Conservation (phyloP, 129 eudicot species). For the Apium graveolens region DNA sequence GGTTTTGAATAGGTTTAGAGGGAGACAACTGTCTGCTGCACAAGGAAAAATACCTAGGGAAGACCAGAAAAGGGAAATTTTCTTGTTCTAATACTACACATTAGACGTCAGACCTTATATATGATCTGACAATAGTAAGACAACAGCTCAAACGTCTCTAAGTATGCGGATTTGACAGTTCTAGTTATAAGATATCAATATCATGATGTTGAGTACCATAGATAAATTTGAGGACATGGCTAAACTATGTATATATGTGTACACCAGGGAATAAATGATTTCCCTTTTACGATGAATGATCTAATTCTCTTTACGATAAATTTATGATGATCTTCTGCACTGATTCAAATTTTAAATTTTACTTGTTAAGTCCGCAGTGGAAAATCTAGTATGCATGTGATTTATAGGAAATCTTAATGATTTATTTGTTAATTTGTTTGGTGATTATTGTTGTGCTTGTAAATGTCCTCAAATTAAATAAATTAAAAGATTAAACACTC, state of each 20-base stretch:
- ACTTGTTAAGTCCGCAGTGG: too few species aligned
- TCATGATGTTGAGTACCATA: not conserved
- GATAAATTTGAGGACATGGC: not conserved
- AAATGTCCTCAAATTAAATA: not conserved
- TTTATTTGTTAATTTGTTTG: not conserved
- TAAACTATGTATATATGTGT: not conserved
- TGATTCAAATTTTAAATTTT: too few species aligned
- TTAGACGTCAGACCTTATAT: not conserved
- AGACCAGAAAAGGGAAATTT: not conserved
- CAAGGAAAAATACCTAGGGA: not conserved
- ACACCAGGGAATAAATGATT: not conserved
- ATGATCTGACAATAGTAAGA: not conserved
- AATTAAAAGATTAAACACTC: not conserved
- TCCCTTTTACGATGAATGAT: too few species aligned
- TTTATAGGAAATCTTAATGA: not conserved
- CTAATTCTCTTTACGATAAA: too few species aligned
- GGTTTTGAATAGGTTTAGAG: not conserved
- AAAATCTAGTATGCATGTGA: not conserved
- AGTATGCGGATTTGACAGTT: not conserved
- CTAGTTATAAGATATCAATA: not conserved
- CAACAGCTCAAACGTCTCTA: not conserved
- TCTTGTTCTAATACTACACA: not conserved
- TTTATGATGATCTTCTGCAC: too few species aligned
- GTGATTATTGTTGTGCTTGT: not conserved
- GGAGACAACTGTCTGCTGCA: not conserved